phyloP scores from a whole-genome alignment of 139 green algal species.

The Edaphochlamys debaryana region DNA sequence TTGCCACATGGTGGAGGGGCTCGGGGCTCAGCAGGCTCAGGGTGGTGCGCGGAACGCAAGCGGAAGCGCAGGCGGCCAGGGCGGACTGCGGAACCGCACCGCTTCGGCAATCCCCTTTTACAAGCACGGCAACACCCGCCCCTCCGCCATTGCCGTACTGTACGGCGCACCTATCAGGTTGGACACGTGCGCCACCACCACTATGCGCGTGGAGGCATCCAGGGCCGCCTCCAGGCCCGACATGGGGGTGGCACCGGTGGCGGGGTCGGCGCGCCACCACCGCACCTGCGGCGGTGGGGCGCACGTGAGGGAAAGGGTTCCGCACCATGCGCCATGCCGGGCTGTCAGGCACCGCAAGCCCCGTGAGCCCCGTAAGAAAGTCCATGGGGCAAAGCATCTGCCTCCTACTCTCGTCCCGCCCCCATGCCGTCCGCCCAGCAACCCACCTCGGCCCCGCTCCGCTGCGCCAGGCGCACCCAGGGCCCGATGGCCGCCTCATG shows the following conservation, averaged over 20 bases:
- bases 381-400: no score
- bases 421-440: no score
- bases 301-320: no score
- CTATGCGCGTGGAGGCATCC: neutral
- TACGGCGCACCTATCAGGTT: conserved; percentile 23
- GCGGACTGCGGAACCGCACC: no score
- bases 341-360: no score
- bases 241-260: neutral
- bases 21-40: no score
- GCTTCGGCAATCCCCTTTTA: neutral
- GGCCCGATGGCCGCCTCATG: conserved; percentile 27
- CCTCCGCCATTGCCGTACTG: neutral
- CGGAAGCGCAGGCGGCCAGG: no score
- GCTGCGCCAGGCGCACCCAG: conserved; percentile 10
- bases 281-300: neutral
- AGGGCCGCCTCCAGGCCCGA: neutral
- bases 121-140: neutral
- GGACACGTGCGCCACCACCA: conserved; percentile 37
- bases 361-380: no score
- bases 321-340: no score
- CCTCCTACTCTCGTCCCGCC: no score
- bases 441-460: no score
- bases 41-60: no score
- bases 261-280: conserved; percentile 20
- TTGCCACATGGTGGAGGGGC: neutral